phyloP scores from a whole-genome alignment of 495 filamentous ascomycete species.

The Penicillium bovifimosum region DNA sequence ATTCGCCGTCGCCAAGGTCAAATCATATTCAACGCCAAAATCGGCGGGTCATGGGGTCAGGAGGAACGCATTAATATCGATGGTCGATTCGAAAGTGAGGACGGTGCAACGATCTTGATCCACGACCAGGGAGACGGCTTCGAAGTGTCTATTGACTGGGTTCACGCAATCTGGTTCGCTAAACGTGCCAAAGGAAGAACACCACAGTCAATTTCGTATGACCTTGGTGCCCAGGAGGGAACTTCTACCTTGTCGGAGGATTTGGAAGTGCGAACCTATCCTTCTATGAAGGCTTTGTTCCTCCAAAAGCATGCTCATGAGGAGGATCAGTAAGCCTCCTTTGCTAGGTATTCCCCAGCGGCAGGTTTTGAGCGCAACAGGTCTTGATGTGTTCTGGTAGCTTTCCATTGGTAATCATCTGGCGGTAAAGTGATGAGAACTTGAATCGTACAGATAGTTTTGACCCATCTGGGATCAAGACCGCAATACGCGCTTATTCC shows the following conservation, averaged over 20 bases:
- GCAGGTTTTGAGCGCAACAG: slow-evolving; percentile 8
- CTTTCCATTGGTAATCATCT: no score
- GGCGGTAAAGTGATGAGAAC: no score
- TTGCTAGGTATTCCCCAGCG: background rate
- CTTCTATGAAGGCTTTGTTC: slow-evolving; percentile 9
- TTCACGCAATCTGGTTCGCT: slow-evolving; percentile 3
- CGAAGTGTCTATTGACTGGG: slow-evolving; percentile 8
- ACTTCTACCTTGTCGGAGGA: background rate
- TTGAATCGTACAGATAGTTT: no score
- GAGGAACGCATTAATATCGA: background rate
- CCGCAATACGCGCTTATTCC: no score
- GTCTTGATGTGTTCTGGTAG: slow-evolving; percentile 15
- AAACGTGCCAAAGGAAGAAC: background rate
- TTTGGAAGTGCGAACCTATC: slow-evolving; percentile 5
- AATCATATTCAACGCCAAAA: slow-evolving; percentile 5
- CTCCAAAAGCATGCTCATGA: slow-evolving; percentile 2
- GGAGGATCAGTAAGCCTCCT: background rate
- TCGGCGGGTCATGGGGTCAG: slow-evolving; percentile 2
- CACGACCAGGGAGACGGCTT: slow-evolving; percentile 7
- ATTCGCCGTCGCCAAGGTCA: background rate
- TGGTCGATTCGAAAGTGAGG: background rate
- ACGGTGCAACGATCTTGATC: slow-evolving; percentile 6
- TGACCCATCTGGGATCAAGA: no score
- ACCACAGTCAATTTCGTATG: background rate
- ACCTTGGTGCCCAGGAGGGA: background rate